These are phyloP conservation scores for Talaromyces atroroseus DNA, from an alignment of 2,329 filamentous ascomycete species.

Conservation along the genomic window DNA sequence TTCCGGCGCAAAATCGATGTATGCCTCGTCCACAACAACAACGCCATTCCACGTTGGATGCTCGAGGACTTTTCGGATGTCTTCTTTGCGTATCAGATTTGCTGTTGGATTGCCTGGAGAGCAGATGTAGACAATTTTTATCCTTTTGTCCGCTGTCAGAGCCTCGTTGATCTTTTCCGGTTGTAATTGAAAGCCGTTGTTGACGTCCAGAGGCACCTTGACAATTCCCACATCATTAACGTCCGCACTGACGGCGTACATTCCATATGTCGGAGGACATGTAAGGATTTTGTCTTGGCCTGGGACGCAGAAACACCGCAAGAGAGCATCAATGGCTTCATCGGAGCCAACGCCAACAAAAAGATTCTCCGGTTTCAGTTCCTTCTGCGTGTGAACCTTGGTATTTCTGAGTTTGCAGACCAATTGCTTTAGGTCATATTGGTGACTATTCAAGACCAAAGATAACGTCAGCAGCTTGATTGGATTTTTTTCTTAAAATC, in stretches of 20 bases:
- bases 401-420: slow-evolving; percentile 83
- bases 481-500: background rate
- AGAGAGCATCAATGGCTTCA: slow-evolving; percentile 90
- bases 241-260: slow-evolving; percentile 92
- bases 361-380: slow-evolving; percentile 72
- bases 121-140: slow-evolving; percentile 91
- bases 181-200: slow-evolving; percentile 69
- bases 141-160: slow-evolving; percentile 57
- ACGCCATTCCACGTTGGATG: slow-evolving; percentile 94
- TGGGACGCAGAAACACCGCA: slow-evolving; percentile 88
- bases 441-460: slow-evolving; percentile 54
- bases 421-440: slow-evolving; percentile 74
- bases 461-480: background rate
- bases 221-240: slow-evolving; percentile 87
- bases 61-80: slow-evolving; percentile 67
- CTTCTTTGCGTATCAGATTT: slow-evolving; percentile 66
- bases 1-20: slow-evolving; percentile 85
- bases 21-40: slow-evolving; percentile 90
- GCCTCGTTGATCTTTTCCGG: slow-evolving; percentile 61
- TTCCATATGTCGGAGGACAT: slow-evolving; percentile 95
- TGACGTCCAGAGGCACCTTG: slow-evolving; percentile 72
- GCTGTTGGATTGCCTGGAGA: slow-evolving; percentile 94
- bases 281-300: slow-evolving; percentile 85
- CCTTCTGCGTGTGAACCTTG: slow-evolving; percentile 68
- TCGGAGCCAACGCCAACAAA: slow-evolving; percentile 96